A percentile compares a stretch with the other conserved stretches of the same genome.
phyloP scores from a whole-genome alignment of 2,329 filamentous ascomycete genomes.

The Talaromyces funiculosus region DNA sequence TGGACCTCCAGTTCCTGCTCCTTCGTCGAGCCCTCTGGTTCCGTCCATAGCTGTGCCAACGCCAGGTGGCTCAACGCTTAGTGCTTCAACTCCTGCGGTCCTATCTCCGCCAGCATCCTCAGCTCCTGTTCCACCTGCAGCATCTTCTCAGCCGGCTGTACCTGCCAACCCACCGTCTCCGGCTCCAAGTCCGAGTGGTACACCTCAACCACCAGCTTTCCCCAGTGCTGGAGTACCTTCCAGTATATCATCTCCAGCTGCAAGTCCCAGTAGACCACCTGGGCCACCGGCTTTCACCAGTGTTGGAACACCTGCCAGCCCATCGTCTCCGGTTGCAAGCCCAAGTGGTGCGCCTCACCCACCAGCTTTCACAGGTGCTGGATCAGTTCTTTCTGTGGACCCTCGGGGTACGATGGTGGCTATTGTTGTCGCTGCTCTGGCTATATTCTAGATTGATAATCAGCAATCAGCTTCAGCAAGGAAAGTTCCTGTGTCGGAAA shows the following conservation, averaged over 20 bases:
- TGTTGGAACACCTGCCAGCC: too few species aligned
- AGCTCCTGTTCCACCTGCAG: background rate
- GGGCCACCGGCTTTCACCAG: background rate
- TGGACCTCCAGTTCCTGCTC: background rate
- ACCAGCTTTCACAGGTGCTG: constrained; percentile 7
- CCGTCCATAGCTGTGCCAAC: background rate
- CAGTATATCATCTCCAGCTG: background rate
- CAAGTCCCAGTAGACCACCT: background rate
- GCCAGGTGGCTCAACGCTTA: background rate
- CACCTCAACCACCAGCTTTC: background rate
- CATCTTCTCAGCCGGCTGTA: background rate
- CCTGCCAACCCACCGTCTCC: background rate
- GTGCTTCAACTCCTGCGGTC: background rate
- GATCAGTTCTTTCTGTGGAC: background rate
- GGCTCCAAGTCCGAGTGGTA: background rate
- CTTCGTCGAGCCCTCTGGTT: background rate
- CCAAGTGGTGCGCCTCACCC: background rate
- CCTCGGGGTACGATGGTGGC: background rate
- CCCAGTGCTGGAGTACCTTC: background rate
- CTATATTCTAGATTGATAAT: background rate
- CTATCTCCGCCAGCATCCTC: background rate
- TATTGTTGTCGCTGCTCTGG: background rate
- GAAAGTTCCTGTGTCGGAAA: background rate
- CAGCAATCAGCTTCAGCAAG: background rate
- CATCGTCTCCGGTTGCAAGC: background rate